phyloP scores from a whole-genome alignment of 2,329 filamentous ascomycete species.

The Dactylellina cionopaga region DNA sequence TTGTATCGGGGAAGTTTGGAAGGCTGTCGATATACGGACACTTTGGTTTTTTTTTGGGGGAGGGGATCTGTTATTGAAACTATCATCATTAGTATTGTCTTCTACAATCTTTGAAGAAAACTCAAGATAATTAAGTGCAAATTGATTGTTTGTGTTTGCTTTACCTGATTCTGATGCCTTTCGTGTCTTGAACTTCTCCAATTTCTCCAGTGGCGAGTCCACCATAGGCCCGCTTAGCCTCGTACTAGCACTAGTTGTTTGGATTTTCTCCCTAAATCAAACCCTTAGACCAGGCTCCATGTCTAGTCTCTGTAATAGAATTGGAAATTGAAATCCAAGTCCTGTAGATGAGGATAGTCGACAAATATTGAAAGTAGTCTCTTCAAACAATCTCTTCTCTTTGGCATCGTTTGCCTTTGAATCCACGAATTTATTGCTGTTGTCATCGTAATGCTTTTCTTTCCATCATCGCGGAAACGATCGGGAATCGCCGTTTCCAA shows the following conservation, averaged over 20 bases:
- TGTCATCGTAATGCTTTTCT: not conserved
- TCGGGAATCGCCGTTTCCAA: no score
- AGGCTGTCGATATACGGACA: slow-evolving; percentile 1
- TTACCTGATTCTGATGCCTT: slow-evolving; percentile 2
- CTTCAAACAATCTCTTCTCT: not conserved
- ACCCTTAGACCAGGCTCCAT: not conserved
- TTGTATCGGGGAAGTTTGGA: slow-evolving; percentile 15
- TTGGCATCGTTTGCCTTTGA: not conserved
- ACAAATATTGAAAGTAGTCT: not conserved
- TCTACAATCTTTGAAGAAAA: not conserved
- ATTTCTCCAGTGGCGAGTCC: not conserved
- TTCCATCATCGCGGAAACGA: no score
- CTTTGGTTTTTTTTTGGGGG: not conserved
- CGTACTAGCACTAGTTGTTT: not conserved
- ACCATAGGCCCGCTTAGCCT: slow-evolving; percentile 1
- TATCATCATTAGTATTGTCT: not conserved
- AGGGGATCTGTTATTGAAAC: not conserved
- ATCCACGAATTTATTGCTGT: not conserved
- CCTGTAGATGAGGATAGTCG: not conserved
- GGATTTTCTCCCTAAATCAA: not conserved
- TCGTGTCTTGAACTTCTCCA: not conserved
- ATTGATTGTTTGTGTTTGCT: no score
- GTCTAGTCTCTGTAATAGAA: not conserved
- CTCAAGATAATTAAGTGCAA: not conserved
- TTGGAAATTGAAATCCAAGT: not conserved